These are phyloP conservation scores for Protomyces pachydermus DNA, from an alignment of 1,139 yeast genomes.

Conservation along the genomic window DNA sequence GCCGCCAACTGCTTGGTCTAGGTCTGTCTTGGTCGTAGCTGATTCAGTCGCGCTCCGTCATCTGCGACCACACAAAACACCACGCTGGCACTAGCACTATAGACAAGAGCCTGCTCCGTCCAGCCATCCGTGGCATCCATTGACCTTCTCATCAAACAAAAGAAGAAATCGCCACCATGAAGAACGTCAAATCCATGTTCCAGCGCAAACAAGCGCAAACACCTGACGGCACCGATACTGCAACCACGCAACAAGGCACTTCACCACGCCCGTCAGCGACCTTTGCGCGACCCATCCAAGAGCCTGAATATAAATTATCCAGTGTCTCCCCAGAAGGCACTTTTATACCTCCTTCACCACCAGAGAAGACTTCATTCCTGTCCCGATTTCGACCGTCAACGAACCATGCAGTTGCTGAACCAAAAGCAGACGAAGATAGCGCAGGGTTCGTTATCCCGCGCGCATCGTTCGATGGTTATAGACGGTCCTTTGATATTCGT, in stretches of 20 bases:
- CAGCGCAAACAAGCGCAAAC: not conserved
- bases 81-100: too few species aligned
- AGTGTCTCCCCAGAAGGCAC: constrained; percentile 24
- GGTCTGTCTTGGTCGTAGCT: too few species aligned
- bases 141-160: too few species aligned
- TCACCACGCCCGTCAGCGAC: constrained; percentile 16
- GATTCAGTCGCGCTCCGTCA: too few species aligned
- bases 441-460: constrained; percentile 35
- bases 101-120: too few species aligned
- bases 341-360: constrained; percentile 21
- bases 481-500: constrained; percentile 25
- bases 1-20: too few species aligned
- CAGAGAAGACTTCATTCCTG: constrained; percentile 22
- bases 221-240: not conserved
- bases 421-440: constrained; percentile 10
- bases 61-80: too few species aligned
- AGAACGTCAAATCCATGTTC: not conserved
- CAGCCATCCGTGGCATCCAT: too few species aligned
- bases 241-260: not conserved
- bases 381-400: constrained; percentile 4
- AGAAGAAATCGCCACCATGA: not conserved
- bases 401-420: not conserved
- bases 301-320: constrained; percentile 22
- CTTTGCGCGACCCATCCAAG: constrained; percentile 3
- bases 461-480: constrained; percentile 26